These are phyloP conservation scores for Dalbergia cochinchinensis DNA, from an alignment of 306 rosid species.

Conservation along the genomic window DNA sequence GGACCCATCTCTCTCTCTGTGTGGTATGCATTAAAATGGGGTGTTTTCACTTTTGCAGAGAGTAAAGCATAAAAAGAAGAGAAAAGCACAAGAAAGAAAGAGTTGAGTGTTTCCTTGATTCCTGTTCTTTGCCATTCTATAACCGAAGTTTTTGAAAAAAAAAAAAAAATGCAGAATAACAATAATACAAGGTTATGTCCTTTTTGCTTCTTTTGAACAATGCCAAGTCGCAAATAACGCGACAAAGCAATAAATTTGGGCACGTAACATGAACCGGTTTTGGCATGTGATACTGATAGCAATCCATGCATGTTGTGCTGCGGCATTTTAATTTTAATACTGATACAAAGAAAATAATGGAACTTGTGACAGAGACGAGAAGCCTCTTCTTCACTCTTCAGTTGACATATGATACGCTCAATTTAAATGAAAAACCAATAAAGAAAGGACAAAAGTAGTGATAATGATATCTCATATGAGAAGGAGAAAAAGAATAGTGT, in stretches of 20 bases:
- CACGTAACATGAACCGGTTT: constrained; percentile 36
- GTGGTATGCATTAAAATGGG: constrained; percentile 52
- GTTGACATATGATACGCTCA: not conserved
- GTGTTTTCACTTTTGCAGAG: constrained; percentile 56
- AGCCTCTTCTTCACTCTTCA: too few species aligned
- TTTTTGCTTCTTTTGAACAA: constrained; percentile 56
- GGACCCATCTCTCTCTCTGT: constrained; percentile 33
- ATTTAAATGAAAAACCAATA: not conserved
- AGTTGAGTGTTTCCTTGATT: constrained; percentile 52
- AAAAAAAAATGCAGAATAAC: constrained; percentile 36
- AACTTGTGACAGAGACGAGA: constrained; percentile 31
- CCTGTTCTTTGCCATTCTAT: constrained; percentile 55
- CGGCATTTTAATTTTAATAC: constrained; percentile 6
- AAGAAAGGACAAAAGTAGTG: not conserved
- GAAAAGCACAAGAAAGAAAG: constrained; percentile 51
- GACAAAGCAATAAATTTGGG: constrained; percentile 51
- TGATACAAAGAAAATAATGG: not conserved
- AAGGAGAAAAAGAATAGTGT: not conserved
- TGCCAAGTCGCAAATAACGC: constrained; percentile 41
- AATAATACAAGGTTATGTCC: constrained; percentile 47
- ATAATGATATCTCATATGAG: not conserved
- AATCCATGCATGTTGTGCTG: constrained; percentile 40
- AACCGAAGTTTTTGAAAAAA: constrained; percentile 36
- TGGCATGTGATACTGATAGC: constrained; percentile 34
- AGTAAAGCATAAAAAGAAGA: constrained; percentile 59